phyloP scores from a whole-genome alignment of 306 rosid genomes.

The Casuarina glauca region DNA sequence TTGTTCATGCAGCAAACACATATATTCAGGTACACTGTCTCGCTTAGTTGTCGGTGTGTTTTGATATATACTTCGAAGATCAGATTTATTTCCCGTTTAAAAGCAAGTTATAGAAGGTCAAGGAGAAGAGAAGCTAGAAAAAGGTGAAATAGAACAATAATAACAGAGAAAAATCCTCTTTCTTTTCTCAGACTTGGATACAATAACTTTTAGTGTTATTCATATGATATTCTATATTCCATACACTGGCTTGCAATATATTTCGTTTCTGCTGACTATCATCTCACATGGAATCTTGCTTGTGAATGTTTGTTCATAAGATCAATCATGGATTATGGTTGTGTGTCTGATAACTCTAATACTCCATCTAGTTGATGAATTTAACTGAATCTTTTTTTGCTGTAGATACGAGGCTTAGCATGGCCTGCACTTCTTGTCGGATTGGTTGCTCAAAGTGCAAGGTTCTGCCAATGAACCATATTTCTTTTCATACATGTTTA shows the following conservation, averaged over 20 bases:
- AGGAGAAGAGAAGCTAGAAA: background rate
- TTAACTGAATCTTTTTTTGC: constrained; percentile 13
- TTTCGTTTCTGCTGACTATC: background rate
- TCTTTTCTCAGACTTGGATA: background rate
- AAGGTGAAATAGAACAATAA: background rate
- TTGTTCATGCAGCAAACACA: constrained; percentile 33
- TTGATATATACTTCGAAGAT: background rate
- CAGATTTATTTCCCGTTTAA: background rate
- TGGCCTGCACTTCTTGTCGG: constrained; percentile 3
- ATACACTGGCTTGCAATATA: background rate
- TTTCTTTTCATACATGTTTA: background rate
- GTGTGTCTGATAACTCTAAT: background rate
- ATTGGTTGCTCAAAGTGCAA: constrained; percentile 16
- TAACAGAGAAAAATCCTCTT: background rate
- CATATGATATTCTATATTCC: too few species aligned
- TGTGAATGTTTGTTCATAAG: background rate
- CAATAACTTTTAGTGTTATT: too few species aligned
- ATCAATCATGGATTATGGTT: background rate
- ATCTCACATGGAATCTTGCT: background rate
- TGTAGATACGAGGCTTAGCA: constrained; percentile 13
- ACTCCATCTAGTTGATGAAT: constrained; percentile 22
- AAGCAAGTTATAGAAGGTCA: background rate
- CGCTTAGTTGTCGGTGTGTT: background rate
- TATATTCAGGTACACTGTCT: constrained; percentile 72
- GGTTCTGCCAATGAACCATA: constrained; percentile 6